Evolutionary conservation across 2,329 filamentous ascomycete species (phyloP).

Genomic region (Xylaria sp.): DNA sequence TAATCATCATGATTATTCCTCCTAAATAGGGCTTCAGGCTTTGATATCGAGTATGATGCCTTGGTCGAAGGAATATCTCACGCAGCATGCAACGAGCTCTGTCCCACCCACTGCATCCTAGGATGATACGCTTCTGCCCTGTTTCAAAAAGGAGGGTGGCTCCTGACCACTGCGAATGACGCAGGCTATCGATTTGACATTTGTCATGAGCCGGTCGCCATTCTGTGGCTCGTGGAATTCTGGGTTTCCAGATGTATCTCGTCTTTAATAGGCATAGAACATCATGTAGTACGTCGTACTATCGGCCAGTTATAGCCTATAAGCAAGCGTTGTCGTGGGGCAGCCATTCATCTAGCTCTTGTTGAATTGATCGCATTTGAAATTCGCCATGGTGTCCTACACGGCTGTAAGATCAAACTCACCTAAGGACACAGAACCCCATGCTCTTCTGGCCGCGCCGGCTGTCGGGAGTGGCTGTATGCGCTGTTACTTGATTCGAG

Average conservation of each 20-base stretch:
- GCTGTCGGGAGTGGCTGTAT: neutral
- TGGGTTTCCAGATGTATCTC: conserved; percentile 14
- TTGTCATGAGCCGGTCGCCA: conserved; percentile 27
- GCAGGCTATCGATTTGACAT: conserved; percentile 27
- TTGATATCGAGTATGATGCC: neutral
- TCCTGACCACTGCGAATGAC: conserved; percentile 20
- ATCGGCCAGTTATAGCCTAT: neutral
- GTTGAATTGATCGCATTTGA: conserved; percentile 9
- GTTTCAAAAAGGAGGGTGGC: conserved; percentile 33
- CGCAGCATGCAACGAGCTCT: conserved; percentile 15
- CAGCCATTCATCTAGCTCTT: neutral
- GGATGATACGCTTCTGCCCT: conserved; percentile 14
- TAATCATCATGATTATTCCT: neutral
- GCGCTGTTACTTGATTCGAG: conserved; percentile 10
- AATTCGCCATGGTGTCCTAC: conserved; percentile 4
- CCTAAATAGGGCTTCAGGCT: neutral
- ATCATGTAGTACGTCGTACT: neutral
- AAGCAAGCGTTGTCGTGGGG: neutral
- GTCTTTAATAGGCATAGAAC: conserved; percentile 10
- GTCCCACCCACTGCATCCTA: conserved; percentile 4
- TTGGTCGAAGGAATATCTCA: conserved; percentile 15
- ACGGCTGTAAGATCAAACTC: neutral
- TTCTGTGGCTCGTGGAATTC: conserved; percentile 18
- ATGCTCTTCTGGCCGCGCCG: neutral
- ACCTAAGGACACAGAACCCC: neutral